Base-by-base conservation (phyloP, 306 rosid species). In the Quercus engelmannii region DNA sequence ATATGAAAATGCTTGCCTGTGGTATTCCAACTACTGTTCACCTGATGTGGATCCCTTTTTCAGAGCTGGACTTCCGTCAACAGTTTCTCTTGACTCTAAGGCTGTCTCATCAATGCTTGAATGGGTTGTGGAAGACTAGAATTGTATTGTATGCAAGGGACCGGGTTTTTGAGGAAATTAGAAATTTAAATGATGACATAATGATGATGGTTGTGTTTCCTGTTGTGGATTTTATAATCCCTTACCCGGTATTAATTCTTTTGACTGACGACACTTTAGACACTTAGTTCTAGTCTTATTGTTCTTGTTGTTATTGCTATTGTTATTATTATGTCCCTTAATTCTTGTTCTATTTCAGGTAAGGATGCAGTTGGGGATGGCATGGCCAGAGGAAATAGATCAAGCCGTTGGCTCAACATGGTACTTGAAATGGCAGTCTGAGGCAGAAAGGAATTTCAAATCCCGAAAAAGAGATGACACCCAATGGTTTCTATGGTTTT, bases 381-480 rank as follows among this genome's bases (percentile, higher is more conserved):
- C 94, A 71, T 92, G 97, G 97, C 93, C 99, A 35, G 97, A 90
- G 90, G 98, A 88, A 85, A 80, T 85, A 80, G 79, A 85, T 80
- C 91, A 88, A 88, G 83, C 88, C n/a, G 92, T 88, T 76, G 93
- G 69, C 33, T 76, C 92, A 68, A 85, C 97, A 33, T 90, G 97
- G 98, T 92, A 87, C 88, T 86, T 94, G 88, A 85, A 91, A 86
- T 92, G 95, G 92, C 98, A 94, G 84, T 90, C 97, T 46, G 91
- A 86, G 87, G 90, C 97, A 80, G 98, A 91, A 86, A 78, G 55
- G 80, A 86, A 55, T 74, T 87, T 83, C 73, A 84, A 35, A 77
- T 78, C 89, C 76, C 86, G 95, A 80, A 86, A 80, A 82, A 70
- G 55, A 28, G 92, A 89, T 35, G 88, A 41, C 57, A 0, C 41